Percentiles rank a stretch among this genome's conserved stretches.
These are phyloP conservation scores for Capniomyces stellatus DNA, from an alignment of 371 early-diverging fungal genomes.

Conservation along the genomic window DNA sequence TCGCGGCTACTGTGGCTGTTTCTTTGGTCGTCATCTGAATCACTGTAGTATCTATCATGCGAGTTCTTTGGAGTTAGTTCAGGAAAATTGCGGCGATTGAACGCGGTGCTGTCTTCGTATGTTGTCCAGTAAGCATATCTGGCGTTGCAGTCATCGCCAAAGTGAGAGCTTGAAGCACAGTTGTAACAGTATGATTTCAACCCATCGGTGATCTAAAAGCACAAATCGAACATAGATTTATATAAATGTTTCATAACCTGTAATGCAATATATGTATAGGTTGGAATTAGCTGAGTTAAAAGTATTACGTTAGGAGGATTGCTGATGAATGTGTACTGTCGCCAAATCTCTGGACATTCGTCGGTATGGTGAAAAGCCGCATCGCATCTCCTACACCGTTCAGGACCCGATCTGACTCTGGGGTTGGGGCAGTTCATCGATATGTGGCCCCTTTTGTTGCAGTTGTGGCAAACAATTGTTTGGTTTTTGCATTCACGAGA, in stretches of 20 bases:
- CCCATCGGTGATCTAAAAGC: slow-evolving; percentile 5
- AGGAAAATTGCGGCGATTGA: no score
- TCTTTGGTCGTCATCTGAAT: no score
- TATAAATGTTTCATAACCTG: not conserved
- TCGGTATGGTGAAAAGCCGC: slow-evolving; percentile 16
- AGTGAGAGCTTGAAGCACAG: slow-evolving; percentile 15
- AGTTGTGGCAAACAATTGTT: slow-evolving; percentile 19
- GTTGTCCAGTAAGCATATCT: not conserved
- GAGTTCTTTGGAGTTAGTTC: no score
- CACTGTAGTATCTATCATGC: no score
- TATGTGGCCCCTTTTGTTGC: slow-evolving; percentile 24
- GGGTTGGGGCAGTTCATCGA: slow-evolving; percentile 15
- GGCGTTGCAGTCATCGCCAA: slow-evolving; percentile 14
- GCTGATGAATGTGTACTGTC: slow-evolving; percentile 12
- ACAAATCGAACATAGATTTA: not conserved
- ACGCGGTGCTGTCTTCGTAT: slow-evolving; percentile 5
- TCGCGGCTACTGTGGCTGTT: no score
- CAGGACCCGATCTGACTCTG: slow-evolving; percentile 1
- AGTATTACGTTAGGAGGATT: slow-evolving; percentile 1
- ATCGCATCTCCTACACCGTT: slow-evolving; percentile 12
- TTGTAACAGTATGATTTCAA: slow-evolving; percentile 22
- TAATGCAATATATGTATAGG: not conserved
- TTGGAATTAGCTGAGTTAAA: not conserved
- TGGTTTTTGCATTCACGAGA: slow-evolving; percentile 15
- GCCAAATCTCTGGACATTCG: slow-evolving; percentile 22